Evolutionary conservation across 1,139 yeast species (phyloP), one percentile per base, ranked within the genome.

Genomic region (Hyphopichia khmerensis): DNA sequence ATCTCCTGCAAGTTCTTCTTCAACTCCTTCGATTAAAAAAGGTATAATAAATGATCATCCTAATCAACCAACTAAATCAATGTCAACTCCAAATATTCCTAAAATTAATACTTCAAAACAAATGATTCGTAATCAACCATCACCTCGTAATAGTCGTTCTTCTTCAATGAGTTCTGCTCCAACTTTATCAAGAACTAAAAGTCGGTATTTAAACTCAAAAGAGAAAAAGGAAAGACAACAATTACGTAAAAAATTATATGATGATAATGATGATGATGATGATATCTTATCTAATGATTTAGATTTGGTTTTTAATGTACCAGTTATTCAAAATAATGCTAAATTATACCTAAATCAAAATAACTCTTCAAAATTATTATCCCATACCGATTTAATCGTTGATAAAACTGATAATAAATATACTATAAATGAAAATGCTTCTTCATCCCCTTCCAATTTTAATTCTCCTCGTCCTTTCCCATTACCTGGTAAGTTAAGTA

Each of bases 261-360:
- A 73, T 43, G 77, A 72, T 33, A 65, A 68, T 48, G 73, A 70
- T 41, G 63, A 65, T 46, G 78, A 73, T 44, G 77, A 71, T 42
- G 75, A 69, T 39, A 65, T 72, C 16, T 50, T 69, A 33, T 55
- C 65, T 14, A 65, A 65, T 48, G 76, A 71, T 46, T 54, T 69
- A 43, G 72, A 69, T 43, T 57, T 71, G 37, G 69, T 72, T 6
- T 73, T 72, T 49, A 74, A 74, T 46, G 78, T 74, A 14, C 79
- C 79, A 1, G 65, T 73, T 11, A 66, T 73, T 30, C 64, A 64
- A 45, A 67, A 62, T 49, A 67, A 65, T 43, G 63, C 64, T 39
- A 72, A 69, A 40, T 47, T 71, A 32, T 72, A 64, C 46, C 48
- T 61, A 39, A 51, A 59, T 23, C 52, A 56, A 33, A 51, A 41